Evolutionary conservation across 495 filamentous ascomycete species (phyloP).

Genomic region (Penicillium samsonianum): DNA sequence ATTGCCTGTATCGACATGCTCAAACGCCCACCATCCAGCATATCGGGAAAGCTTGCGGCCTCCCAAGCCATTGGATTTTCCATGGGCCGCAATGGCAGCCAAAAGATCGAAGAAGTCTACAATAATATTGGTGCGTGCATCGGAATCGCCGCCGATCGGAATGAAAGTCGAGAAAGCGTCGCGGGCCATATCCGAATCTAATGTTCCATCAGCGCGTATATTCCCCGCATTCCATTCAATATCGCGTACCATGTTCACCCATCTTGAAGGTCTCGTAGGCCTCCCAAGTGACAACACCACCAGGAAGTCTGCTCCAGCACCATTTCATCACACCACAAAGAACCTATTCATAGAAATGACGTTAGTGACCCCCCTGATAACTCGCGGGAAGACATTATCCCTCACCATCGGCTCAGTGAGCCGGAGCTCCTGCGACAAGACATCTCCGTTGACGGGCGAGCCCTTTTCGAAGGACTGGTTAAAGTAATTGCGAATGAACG

Average conservation of each 20-base stretch:
- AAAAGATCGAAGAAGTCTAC: constrained; percentile 97
- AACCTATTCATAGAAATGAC: constrained; percentile 55
- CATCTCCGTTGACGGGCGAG: constrained; percentile 60
- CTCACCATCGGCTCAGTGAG: constrained; percentile 91
- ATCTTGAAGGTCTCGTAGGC: constrained; percentile 95
- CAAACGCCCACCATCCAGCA: constrained; percentile 99
- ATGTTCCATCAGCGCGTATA: constrained; percentile 13
- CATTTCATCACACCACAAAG: constrained; percentile 94
- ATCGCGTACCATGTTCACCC: constrained; percentile 77
- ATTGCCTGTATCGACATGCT: constrained; percentile 75
- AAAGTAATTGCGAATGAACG: constrained; percentile 93
- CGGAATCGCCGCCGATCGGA: constrained; percentile 87
- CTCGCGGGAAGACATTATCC: not conserved
- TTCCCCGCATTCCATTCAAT: constrained; percentile 9
- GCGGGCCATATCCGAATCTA: constrained; percentile 88
- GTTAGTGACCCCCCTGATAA: constrained; percentile 5
- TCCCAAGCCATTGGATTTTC: constrained; percentile 89
- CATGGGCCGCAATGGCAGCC: constrained; percentile 76
- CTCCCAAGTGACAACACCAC: constrained; percentile 95
- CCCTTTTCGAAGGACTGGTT: constrained; percentile 52
- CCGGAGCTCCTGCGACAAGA: constrained; percentile 80
- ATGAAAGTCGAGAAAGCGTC: constrained; percentile 97
- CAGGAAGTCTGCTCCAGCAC: constrained; percentile 94
- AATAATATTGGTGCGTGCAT: constrained; percentile 83
- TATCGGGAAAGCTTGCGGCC: constrained; percentile 92